These are phyloP conservation scores for Suillus subalutaceus DNA, from an alignment of 768 basidiomycete genomes.

Conservation along the genomic window DNA sequence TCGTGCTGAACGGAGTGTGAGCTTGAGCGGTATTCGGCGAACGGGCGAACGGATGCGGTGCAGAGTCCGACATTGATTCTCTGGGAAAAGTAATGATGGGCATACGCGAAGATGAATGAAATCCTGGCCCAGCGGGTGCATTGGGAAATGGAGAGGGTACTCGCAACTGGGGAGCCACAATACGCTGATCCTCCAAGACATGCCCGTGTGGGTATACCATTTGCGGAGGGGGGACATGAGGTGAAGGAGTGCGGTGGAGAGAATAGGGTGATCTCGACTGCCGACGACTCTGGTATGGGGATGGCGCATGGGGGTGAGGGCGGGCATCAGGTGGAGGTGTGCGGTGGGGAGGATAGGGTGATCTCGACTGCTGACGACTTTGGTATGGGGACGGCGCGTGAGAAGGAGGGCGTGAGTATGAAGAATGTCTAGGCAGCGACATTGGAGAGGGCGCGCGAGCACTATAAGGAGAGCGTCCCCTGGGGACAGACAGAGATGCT, in stretches of 20 bases:
- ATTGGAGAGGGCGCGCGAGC: conserved; percentile 16
- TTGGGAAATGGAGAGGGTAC: conserved; percentile 60
- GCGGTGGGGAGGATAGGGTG: conserved; percentile 8
- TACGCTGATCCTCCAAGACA: conserved; percentile 55
- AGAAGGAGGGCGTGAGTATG: conserved; percentile 18
- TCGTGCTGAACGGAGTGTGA: conserved; percentile 68
- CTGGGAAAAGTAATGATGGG: conserved; percentile 22
- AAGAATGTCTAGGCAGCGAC: conserved; percentile 23
- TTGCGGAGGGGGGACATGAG: conserved; percentile 25
- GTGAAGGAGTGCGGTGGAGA: conserved; percentile 17
- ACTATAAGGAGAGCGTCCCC: conserved; percentile 32
- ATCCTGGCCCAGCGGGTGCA: conserved; percentile 33
- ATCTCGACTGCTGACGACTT: conserved; percentile 1
- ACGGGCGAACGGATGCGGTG: conserved; percentile 75
- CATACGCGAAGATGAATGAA: conserved; percentile 28
- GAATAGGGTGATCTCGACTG: not conserved
- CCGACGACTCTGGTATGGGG: conserved; percentile 22
- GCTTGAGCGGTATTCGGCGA: conserved; percentile 66
- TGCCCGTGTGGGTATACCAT: conserved; percentile 57
- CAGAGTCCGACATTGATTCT: conserved; percentile 47
- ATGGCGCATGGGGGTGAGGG: conserved; percentile 23
- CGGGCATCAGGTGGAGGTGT: conserved; percentile 18
- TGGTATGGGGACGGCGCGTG: conserved; percentile 32
- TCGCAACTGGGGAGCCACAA: conserved; percentile 37
- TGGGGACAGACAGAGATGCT: conserved; percentile 35